Base-by-base conservation (phyloP, 441 rosid genomes). In the Croton setiger region DNA sequence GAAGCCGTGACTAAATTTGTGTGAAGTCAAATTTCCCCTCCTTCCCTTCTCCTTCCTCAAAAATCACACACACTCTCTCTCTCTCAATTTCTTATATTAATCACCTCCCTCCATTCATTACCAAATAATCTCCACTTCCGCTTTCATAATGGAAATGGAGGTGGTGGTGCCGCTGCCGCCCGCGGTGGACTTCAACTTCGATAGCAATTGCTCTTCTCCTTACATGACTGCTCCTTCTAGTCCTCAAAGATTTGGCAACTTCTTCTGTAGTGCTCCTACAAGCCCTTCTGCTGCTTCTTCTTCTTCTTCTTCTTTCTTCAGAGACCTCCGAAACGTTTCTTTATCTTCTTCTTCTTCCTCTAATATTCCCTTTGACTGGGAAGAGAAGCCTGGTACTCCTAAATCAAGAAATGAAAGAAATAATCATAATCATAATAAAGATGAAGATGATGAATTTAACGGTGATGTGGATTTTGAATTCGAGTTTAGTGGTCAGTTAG, bases 211-310 rank as follows among this genome's bases (percentile, higher is more conserved):
- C 45, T 93, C 98, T 14, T 87, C 98, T 58, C 98, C 98, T 0
- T 93, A 84, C 85, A 84, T 86, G 64, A 90, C 98, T 18, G 98
- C 98, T 72, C 98, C 98, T 63, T 86, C 97, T 15, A 90, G 94
- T 52, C 98, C 97, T 20, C 92, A 86, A 33, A 72, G 83, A 33
- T 85, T 88, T 37, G 97, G 90, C 49, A 84, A 78, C 78, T 72
- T 84, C 76, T 73, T 75, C 78, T 82, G 76, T 51, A 88, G 91
- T 49, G 91, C 94, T 27, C 92, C 94, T 1, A 56, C 91, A 7
- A 88, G 88, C 69, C 96, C 95, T 49, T 60, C 86, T 43, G 83
- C 84, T 17, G 60, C 86, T 47, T 82, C 84, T 17, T 41, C 74
- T 12, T 82, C 84, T 17, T 41, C 74, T 12, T 70, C 80, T 13